phyloP scores from a whole-genome alignment of 192 early-diverging fungal species.

The Backusella mclennaniae region DNA sequence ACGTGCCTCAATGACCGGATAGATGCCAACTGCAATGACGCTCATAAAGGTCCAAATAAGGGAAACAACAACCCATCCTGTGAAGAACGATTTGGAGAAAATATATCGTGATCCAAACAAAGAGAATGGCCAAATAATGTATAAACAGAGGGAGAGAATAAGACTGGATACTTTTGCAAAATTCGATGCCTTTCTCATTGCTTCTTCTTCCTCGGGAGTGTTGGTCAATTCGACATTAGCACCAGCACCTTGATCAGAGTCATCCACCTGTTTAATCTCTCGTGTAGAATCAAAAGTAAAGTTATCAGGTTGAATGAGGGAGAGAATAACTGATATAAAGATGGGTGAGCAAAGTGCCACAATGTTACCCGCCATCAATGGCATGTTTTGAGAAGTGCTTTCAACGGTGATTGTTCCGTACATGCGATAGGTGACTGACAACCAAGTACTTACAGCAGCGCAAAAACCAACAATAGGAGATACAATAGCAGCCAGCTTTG shows the following conservation, averaged over 20 bases:
- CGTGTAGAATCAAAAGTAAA: slow-evolving; percentile 58
- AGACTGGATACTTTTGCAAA: slow-evolving; percentile 57
- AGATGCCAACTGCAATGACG: slow-evolving; percentile 52
- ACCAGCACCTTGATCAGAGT: slow-evolving; percentile 21
- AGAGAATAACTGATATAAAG: slow-evolving; percentile 37
- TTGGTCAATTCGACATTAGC: slow-evolving; percentile 8
- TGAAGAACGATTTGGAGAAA: slow-evolving; percentile 64
- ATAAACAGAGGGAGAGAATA: slow-evolving; percentile 54
- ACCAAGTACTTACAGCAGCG: slow-evolving; percentile 58
- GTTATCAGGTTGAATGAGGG: slow-evolving; percentile 58
- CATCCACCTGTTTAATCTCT: slow-evolving; percentile 43
- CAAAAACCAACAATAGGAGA: slow-evolving; percentile 54
- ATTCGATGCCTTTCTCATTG: slow-evolving; percentile 51
- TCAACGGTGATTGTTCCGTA: slow-evolving; percentile 57
- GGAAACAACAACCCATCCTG: slow-evolving; percentile 64
- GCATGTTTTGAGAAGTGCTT: slow-evolving; percentile 62
- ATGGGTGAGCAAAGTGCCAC: slow-evolving; percentile 40
- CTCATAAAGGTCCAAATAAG: slow-evolving; percentile 63
- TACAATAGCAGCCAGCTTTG: slow-evolving; percentile 45
- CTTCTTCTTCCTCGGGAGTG: slow-evolving; percentile 27
- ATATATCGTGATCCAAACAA: slow-evolving; percentile 66
- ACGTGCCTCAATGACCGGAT: slow-evolving; percentile 52
- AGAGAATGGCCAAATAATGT: slow-evolving; percentile 71
- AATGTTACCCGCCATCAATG: slow-evolving; percentile 76
- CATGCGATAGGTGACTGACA: slow-evolving; percentile 48